Conservation (phyloP, 1,139 yeast genomes). For the Hanseniaspora gamundiae region DNA sequence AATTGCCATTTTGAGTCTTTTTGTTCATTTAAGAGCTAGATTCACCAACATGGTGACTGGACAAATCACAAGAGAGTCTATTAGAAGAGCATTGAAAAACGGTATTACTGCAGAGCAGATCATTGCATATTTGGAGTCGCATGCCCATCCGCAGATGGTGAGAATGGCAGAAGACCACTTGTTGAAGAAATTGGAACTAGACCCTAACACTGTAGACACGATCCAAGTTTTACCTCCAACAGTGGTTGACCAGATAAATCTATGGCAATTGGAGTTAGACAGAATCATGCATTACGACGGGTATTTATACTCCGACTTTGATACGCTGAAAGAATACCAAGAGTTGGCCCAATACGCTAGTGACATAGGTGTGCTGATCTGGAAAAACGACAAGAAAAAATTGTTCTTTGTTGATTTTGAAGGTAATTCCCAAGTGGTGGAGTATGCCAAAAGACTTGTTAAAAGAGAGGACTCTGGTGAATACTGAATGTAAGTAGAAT, state of each 20-base stretch:
- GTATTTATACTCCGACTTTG: slow-evolving; percentile 75
- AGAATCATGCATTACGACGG: slow-evolving; percentile 85
- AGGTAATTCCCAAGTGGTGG: slow-evolving; percentile 81
- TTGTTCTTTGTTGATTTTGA: slow-evolving; percentile 71
- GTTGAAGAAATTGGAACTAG: slow-evolving; percentile 53
- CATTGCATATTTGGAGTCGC: slow-evolving; percentile 75
- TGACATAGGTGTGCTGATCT: slow-evolving; percentile 79
- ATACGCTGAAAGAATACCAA: slow-evolving; percentile 65
- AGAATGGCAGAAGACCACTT: slow-evolving; percentile 54
- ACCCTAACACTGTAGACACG: slow-evolving; percentile 42
- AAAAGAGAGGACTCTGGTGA: slow-evolving; percentile 15
- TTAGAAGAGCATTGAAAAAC: slow-evolving; percentile 66
- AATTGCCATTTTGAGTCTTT: slow-evolving; percentile 79
- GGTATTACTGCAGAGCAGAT: slow-evolving; percentile 96
- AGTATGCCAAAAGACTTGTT: slow-evolving; percentile 62
- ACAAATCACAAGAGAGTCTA: slow-evolving; percentile 82
- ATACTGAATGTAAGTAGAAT: background rate
- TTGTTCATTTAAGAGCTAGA: slow-evolving; percentile 73
- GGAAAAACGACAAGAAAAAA: slow-evolving; percentile 63
- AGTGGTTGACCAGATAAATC: slow-evolving; percentile 83
- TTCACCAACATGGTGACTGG: slow-evolving; percentile 92
- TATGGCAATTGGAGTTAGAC: slow-evolving; percentile 95
- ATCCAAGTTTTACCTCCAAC: slow-evolving; percentile 82
- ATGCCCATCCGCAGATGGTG: slow-evolving; percentile 91
- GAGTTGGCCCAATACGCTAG: slow-evolving; percentile 65